A percentile compares a stretch with the other conserved stretches of the same genome.
These are phyloP conservation scores for Oehlia diaphana DNA, from an alignment of 192 early-diverging fungal genomes.

Conservation along the genomic window DNA sequence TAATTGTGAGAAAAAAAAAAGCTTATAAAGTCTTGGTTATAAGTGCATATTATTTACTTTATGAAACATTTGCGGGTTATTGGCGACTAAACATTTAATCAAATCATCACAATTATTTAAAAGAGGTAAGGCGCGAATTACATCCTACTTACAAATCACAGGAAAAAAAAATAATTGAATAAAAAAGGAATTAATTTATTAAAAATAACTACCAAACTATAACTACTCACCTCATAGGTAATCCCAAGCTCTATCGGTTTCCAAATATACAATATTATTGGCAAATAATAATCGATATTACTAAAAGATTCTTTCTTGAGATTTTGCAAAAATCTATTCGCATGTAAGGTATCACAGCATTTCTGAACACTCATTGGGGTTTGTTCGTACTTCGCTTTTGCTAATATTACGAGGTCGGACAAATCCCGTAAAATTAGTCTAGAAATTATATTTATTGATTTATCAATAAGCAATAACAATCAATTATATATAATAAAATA, in stretches of 20 bases:
- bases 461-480: background rate
- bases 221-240: background rate
- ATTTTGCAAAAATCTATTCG: background rate
- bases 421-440: slow-evolving; percentile 1
- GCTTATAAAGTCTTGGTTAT: background rate
- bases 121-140: background rate
- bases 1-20: background rate
- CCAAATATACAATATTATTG: slow-evolving; percentile 15
- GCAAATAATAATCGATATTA: slow-evolving; percentile 18
- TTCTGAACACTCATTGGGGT: background rate
- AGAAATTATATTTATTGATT: background rate
- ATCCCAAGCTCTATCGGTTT: background rate
- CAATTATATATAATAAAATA: background rate
- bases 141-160: background rate
- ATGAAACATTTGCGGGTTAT: slow-evolving; percentile 3
- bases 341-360: background rate
- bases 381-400: background rate
- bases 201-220: background rate
- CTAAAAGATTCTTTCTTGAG: background rate
- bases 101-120: background rate
- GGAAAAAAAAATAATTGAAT: too few relatives aligned
- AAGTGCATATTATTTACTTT: background rate
- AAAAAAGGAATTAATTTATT: background rate
- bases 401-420: background rate
- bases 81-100: background rate